Conservation (phyloP, 2,329 filamentous ascomycete species). For the Cladosporium halotolerans region DNA sequence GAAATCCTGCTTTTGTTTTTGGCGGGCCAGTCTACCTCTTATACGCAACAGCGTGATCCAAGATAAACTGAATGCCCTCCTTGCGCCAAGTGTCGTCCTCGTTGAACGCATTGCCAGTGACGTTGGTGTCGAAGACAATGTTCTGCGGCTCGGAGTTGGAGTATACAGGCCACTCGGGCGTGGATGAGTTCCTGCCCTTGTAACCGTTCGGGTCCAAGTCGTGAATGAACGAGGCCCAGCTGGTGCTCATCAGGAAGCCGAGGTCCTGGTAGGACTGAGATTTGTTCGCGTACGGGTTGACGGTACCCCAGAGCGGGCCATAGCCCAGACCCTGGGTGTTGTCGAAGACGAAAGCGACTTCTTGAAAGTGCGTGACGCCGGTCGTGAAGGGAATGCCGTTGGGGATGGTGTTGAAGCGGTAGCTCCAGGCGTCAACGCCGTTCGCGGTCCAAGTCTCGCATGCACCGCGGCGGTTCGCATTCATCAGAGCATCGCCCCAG, state of each 20-base stretch:
- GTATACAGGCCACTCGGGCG: constrained; percentile 37
- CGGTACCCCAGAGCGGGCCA: constrained; percentile 23
- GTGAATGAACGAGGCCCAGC: constrained; percentile 42
- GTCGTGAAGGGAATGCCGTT: constrained; percentile 38
- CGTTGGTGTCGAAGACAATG: constrained; percentile 44
- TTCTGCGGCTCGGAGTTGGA: constrained; percentile 30
- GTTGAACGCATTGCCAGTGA: constrained; percentile 25
- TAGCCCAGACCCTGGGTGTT: constrained; percentile 41
- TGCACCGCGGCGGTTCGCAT: constrained; percentile 49
- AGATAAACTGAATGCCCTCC: constrained; percentile 40
- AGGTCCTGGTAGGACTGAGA: constrained; percentile 34
- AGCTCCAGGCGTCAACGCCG: constrained; percentile 51
- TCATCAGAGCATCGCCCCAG: constrained; percentile 50
- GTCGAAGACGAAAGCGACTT: constrained; percentile 43
- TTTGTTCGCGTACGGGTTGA: constrained; percentile 32
- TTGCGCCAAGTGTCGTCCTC: constrained; percentile 41
- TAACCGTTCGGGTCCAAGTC: constrained; percentile 35
- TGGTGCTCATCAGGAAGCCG: constrained; percentile 38
- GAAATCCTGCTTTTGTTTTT: not conserved
- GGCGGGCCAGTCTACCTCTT: not conserved
- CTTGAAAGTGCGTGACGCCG: constrained; percentile 51
- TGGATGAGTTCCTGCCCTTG: constrained; percentile 15
- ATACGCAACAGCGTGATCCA: constrained; percentile 24
- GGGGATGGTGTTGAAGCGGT: constrained; percentile 54
- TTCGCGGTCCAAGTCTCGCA: constrained; percentile 47